Base-by-base conservation (phyloP, 257 asterid genomes). In the Sherardia arvensis region DNA sequence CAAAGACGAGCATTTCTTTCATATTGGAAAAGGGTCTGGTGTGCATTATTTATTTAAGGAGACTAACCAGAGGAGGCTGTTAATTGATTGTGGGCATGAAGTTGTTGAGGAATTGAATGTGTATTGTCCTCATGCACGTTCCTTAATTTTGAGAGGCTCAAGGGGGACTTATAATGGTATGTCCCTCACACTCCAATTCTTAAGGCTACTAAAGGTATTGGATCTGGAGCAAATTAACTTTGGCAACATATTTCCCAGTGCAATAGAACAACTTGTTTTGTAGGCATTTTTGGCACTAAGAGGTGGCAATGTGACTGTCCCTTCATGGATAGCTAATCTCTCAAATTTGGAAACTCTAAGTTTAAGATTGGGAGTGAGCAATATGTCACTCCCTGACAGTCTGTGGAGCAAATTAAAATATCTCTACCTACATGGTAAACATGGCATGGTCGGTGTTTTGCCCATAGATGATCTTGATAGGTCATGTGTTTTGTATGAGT, bases 221-320 rank as follows among this genome's bases (percentile, higher is more conserved):
- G 56, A 66, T 45, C 10, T 66, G 17, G 56, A 26, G 22, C 26
- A 56, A 12, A 18, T 66, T 8, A 9, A 7, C 14, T 8, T 34
- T 4, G 15, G 45, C 11, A 0, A 4, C 11, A 15, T 10, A 36
- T 36, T 36, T 36, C 45, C 45, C 2, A 15, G 17, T n/a, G 57
- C 40, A 18, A 38, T 66, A 8, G 32, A 33, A 25, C 53, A 28
- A 4, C 71, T 66, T 34, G 64, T 66, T 66, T 40, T 38, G 23
- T 43, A 56, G 55, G 29, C 43, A 15, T 58, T 55, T 43, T 36
- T 66, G 27, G 54, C 25, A 18, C 5, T 48, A 1, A 1, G 8
- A 18, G 54, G 23, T 53, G 8, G 0, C 1, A 1, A 40, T 12
- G 5, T 34, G 9, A 36, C n/a, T 4, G n/a, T 53, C 22, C 62